Base-by-base conservation (phyloP, 1,284 basidiomycete genomes). In the Ceratobasidium theobromae region DNA sequence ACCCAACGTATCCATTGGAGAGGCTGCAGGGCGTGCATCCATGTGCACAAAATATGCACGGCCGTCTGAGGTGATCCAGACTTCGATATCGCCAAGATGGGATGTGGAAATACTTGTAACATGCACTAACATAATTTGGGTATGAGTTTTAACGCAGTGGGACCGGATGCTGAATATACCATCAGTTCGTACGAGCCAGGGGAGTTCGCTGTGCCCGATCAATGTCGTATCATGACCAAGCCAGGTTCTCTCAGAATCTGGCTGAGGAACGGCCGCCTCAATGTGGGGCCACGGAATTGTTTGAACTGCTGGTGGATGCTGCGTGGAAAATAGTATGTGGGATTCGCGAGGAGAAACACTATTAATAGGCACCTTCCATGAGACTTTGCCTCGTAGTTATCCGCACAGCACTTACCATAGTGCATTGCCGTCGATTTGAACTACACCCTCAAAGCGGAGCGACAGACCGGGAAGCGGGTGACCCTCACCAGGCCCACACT, bases 21-120 rank as follows among this genome's bases (percentile, higher is more conserved):
- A 65, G 16, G 51, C 21, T 21, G 54, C 52, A 41, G 71, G 55
- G 53, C 71, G 76, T 68, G 83, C 82, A 38, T 77, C 77, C 18
- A 90, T 77, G 67, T 84, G 84, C 4, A 90, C 89, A 68, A 91
- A 83, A 73, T 92, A 92, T 14, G 82, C 88, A 69, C 89, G 77
- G 41, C 89, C 89, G 70, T 92, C 89, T 1, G 89, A 90, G 1
- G 89, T 89, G 52, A 90, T 82, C 89, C 90, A 92, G 0, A 85
- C 84, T 74, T 92, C 90, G 12, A 86, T 82, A 21, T 83, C 84
- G 33, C 83, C 82, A 4, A 78, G 72, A 52, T 82, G 80, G 54
- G 84, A 84, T 70, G 84, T 79, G 30, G 80, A 72, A 25, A 92
- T 86, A 66, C 84, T 80, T 8, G 75, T 75, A 32, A 91, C 79